Conservation (phyloP, 306 rosid species). For the Castanopsis chinensis region DNA sequence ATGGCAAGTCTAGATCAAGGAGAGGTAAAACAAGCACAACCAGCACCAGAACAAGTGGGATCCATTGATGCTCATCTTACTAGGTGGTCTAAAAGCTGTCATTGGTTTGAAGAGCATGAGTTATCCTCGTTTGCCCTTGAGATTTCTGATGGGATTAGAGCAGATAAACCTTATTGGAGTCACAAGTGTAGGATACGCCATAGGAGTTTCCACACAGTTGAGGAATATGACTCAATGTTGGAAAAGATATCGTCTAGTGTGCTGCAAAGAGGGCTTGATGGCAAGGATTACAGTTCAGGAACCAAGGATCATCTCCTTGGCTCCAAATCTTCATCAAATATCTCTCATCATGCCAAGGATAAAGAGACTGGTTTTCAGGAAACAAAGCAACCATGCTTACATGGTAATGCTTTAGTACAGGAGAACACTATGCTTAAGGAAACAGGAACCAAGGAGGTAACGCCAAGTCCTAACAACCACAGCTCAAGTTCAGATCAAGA, state of each 20-base stretch:
- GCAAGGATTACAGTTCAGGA: constrained; percentile 22
- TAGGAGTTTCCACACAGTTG: constrained; percentile 52
- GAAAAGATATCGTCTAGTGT: constrained; percentile 5
- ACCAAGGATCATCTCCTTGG: constrained; percentile 8
- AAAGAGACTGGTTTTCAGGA: constrained; percentile 20
- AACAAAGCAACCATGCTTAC: constrained; percentile 14
- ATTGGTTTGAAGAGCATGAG: constrained; percentile 26
- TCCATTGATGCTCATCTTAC: constrained; percentile 13
- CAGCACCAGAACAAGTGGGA: neutral
- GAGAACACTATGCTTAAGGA: neutral
- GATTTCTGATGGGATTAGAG: constrained; percentile 21
- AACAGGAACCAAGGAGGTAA: constrained; percentile 11
- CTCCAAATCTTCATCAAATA: constrained; percentile 6
- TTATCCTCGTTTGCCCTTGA: constrained; percentile 25
- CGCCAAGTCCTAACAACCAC: constrained; percentile 11
- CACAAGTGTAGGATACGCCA: constrained; percentile 8
- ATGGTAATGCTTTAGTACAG: neutral
- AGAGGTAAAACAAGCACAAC: constrained; percentile 16
- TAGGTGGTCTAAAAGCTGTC: constrained; percentile 38
- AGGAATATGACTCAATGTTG: constrained; percentile 43
- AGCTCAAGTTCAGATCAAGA: constrained; percentile 4
- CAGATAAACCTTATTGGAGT: constrained; percentile 16
- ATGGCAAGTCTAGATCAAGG: neutral
- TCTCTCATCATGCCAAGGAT: constrained; percentile 9
- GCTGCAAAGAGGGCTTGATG: constrained; percentile 18